phyloP scores from a whole-genome alignment of 306 rosid species.

The Datisca glomerata region DNA sequence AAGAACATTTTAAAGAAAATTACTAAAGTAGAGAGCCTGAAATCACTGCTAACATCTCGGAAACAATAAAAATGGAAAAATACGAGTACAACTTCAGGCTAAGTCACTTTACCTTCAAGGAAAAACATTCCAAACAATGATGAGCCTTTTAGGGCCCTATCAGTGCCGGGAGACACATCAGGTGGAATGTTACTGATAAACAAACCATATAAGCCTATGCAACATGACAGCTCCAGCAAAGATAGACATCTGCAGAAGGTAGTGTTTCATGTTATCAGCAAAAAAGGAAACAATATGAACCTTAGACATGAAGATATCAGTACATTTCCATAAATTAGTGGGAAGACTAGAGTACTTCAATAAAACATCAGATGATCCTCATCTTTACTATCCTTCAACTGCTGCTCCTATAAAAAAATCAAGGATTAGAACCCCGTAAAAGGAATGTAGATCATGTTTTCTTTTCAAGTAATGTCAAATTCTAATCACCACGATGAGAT shows the following conservation, averaged over 20 bases:
- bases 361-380: no score
- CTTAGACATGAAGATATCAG: not conserved
- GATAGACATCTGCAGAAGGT: conserved; percentile 80
- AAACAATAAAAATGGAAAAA: not conserved
- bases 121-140: conserved; percentile 95
- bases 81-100: not conserved
- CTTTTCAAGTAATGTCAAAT: no score
- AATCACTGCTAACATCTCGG: no score
- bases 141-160: conserved; percentile 71
- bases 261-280: conserved; percentile 7
- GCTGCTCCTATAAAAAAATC: no score
- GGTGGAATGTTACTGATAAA: conserved; percentile 65
- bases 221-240: conserved; percentile 97
- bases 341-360: no score
- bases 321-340: not conserved
- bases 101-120: conserved; percentile 54
- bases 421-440: no score
- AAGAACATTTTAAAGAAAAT: no score
- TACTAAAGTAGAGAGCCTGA: no score
- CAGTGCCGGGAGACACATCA: conserved; percentile 35
- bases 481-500: no score
- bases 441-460: no score
- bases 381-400: no score
- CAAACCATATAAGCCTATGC: conserved; percentile 87
- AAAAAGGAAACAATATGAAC: conserved; percentile 1